Conservation (phyloP, 2,329 filamentous ascomycete species). For the Colletotrichum endophyticum region DNA sequence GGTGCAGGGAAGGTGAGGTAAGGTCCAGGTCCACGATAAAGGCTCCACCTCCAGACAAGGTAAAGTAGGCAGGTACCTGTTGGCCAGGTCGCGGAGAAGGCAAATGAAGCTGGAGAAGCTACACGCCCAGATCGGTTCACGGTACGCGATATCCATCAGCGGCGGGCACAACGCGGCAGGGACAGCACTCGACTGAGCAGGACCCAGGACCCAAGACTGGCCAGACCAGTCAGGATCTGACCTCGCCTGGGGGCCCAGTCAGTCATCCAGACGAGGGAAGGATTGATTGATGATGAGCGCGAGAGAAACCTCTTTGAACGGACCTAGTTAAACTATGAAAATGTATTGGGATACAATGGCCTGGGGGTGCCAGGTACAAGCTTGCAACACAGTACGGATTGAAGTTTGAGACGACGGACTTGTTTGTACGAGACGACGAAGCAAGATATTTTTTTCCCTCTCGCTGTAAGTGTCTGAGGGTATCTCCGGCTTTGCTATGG, state of each 20-base stretch:
- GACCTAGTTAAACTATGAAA: constrained; percentile 4
- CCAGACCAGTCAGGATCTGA: constrained; percentile 5
- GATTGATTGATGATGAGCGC: constrained; percentile 7
- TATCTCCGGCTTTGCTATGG: not conserved
- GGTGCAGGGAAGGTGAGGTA: constrained; percentile 16
- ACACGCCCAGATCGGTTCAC: constrained; percentile 11
- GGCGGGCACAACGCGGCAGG: not conserved
- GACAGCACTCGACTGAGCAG: not conserved
- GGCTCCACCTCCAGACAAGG: not conserved
- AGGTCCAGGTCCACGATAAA: not conserved
- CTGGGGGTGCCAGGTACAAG: not conserved
- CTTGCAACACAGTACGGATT: not conserved
- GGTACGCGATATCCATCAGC: constrained; percentile 3
- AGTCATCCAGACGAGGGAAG: not conserved
- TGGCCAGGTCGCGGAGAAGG: constrained; percentile 20
- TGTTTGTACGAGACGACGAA: not conserved
- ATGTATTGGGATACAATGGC: constrained; percentile 8
- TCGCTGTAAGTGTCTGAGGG: not conserved
- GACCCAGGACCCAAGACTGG: not conserved
- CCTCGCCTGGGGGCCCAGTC: not conserved
- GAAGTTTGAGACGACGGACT: not conserved
- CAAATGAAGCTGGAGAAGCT: constrained; percentile 20
- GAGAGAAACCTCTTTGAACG: not conserved
- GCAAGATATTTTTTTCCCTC: not conserved
- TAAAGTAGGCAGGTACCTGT: constrained; percentile 7